Evolutionary conservation across 78 protist species (phyloP), one percentile per base, ranked within the genome.

Genomic region (Goniomonas avonlea): DNA sequence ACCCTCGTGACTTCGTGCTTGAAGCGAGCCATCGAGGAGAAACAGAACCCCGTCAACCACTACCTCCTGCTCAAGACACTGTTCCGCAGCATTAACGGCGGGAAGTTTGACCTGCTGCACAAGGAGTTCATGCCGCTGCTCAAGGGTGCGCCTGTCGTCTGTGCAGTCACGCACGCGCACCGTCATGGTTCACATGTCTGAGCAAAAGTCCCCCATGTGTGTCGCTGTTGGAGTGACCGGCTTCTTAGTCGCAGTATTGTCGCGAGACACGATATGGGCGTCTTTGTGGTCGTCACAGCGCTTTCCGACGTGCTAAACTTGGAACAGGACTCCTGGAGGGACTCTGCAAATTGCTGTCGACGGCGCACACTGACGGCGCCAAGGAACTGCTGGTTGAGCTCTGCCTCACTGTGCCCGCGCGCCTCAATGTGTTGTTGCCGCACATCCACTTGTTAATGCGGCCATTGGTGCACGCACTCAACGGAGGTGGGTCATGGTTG

Each of bases 361-460:
- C 75, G 9, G 59, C 87, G 29, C 86, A 85, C 43, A 25, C 68
- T 20, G 60, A 11, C 17, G 59, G 8, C 21, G 35, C 82, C 17
- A 37, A 84, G 9, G 89, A 92, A 18, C 60, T 91, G 43, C 80
- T 84, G 3, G 81, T 92, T 18, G 98, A 94, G 86, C 82, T 94
- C 29, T 79, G 94, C 40, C 83, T 94, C 31, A 87, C 94, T 0
- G 80, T 94, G 11, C 94, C 98, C 0, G 92, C 88, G 17, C 87
- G 89, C 53, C 80, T 93, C 25, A 35, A 55, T 15, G 37, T 89
- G 3, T 71, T 93, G 13, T 73, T 91, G 5, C 98, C 93, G 5
- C 80, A 74, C 41, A 65, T 94, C 17, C 90, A 81, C 34, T 45
- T 68, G 27, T 73, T 93, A 55, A 87, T 90, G 79, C 37, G 61